Percentiles rank a stretch among this genome's conserved stretches.
Evolutionary conservation across 495 filamentous ascomycete species (phyloP).

Genomic region (Tuber brumale): DNA sequence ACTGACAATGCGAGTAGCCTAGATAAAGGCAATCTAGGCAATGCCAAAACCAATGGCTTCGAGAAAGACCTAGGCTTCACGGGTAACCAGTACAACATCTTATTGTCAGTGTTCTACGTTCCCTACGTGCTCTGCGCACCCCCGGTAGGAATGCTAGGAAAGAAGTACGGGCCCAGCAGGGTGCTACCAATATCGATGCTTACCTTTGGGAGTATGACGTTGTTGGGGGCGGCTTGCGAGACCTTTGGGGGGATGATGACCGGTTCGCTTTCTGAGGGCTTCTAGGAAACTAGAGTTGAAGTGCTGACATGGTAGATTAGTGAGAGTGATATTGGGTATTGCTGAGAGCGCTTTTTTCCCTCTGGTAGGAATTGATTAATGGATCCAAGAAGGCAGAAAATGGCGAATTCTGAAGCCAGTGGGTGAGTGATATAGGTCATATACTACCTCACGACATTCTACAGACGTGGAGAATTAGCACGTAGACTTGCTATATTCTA

Average conservation of each 20-base stretch:
- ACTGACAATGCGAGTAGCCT: slow-evolving; percentile 53
- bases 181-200: slow-evolving; percentile 67
- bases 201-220: slow-evolving; percentile 56
- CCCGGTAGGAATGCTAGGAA: slow-evolving; percentile 60
- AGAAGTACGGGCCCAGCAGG: slow-evolving; percentile 57
- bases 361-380: slow-evolving; percentile 42
- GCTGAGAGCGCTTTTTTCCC: slow-evolving; percentile 70
- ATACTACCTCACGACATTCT: slow-evolving; percentile 55
- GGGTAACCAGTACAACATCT: slow-evolving; percentile 61
- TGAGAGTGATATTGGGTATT: slow-evolving; percentile 65
- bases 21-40: slow-evolving; percentile 64
- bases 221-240: slow-evolving; percentile 50
- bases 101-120: slow-evolving; percentile 69
- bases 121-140: slow-evolving; percentile 67
- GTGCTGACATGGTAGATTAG: slow-evolving; percentile 38
- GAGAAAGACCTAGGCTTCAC: slow-evolving; percentile 53
- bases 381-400: background rate
- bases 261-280: slow-evolving; percentile 9
- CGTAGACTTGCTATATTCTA: slow-evolving; percentile 72
- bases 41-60: slow-evolving; percentile 56
- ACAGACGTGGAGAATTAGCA: slow-evolving; percentile 68
- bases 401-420: background rate
- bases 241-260: slow-evolving; percentile 64
- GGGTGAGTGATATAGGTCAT: slow-evolving; percentile 40
- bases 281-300: slow-evolving; percentile 36